These are phyloP conservation scores for Phtheirospermum japonicum DNA, from an alignment of 257 asterid genomes.

Conservation along the genomic window DNA sequence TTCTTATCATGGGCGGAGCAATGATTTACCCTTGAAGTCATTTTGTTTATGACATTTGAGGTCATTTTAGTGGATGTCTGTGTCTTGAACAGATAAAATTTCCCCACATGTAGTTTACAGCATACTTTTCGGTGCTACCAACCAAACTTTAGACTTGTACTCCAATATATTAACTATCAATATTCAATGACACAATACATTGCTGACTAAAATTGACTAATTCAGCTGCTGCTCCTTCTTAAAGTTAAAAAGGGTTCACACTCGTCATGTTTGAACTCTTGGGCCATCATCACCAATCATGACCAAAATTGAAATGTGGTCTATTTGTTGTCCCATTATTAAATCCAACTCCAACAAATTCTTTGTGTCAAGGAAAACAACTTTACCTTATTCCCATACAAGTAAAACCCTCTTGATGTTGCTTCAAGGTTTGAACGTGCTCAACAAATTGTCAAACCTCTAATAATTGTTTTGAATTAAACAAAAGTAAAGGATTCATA, in stretches of 20 bases:
- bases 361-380: slow-evolving; percentile 18
- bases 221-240: too few relatives aligned
- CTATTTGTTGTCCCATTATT: neutral
- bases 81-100: slow-evolving; percentile 2
- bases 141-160: slow-evolving; percentile 25
- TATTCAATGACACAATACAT: too few relatives aligned
- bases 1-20: neutral
- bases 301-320: slow-evolving; percentile 20
- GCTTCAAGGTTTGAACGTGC: slow-evolving; percentile 26
- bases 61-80: slow-evolving; percentile 3
- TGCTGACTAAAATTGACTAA: too few relatives aligned
- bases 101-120: slow-evolving; percentile 1
- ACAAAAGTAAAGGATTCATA: neutral
- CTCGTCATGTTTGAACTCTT: slow-evolving; percentile 10
- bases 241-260: neutral
- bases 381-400: slow-evolving; percentile 4
- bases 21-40: neutral
- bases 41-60: neutral
- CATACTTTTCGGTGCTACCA: slow-evolving; percentile 25
- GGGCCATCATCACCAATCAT: slow-evolving; percentile 1
- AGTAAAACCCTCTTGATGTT: slow-evolving; percentile 24
- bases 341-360: slow-evolving; percentile 18
- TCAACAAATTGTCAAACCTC: slow-evolving; percentile 21
- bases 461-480: slow-evolving; percentile 19
- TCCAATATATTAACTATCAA: too few relatives aligned